Base-by-base conservation (phyloP, 176 grass and related monocot species). In the Canna indica region DNA sequence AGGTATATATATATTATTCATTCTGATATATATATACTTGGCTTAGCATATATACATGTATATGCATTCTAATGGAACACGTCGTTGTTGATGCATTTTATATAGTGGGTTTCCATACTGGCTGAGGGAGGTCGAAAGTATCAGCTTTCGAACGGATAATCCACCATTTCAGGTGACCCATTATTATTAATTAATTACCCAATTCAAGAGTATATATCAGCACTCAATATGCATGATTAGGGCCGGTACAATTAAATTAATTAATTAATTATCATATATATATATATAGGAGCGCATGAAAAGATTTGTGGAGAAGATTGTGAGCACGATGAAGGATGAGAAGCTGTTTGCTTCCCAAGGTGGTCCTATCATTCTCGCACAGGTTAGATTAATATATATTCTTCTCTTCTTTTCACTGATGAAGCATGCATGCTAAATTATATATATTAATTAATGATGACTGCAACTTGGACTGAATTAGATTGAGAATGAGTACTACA, bases 401-500 rank as follows among this genome's bases (percentile, higher is more conserved):
- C n/a, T n/a, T n/a, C n/a, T n/a, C 9, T 81, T 31, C 15, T 59
- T 10, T 27, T 24, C 28, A 5, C 44, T 13, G 54, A 0, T 48
- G 34, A 2, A 5, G 67, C 27, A 1, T 30, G 1, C 59, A 33
- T 20, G 2, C 34, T 15, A 64, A 29, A 12, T 50, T 47, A 29
- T 70, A 1, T 33, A 25, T 42, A 31, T 13, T 32, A 10, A 2
- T 29, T 26, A 56, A 35, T 22, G 5, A 45, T 50, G 0, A 5
- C 31, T 59, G 42, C 7, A 31, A 67, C 30, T 73, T 22, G 53
- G 32, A 4, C 63, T 78, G 3, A n/a, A 7, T 29, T 53, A 91
- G 93, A 87, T 96, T n/a, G 93, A 96, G 85, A 96, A 96, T 57
- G 93, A 96, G 68, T 96, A 96, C 62, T 72, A 73, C 53, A 90